Evolutionary conservation across 2,329 filamentous ascomycete species (phyloP).

Genomic region (Paramyrothecium roridum): DNA sequence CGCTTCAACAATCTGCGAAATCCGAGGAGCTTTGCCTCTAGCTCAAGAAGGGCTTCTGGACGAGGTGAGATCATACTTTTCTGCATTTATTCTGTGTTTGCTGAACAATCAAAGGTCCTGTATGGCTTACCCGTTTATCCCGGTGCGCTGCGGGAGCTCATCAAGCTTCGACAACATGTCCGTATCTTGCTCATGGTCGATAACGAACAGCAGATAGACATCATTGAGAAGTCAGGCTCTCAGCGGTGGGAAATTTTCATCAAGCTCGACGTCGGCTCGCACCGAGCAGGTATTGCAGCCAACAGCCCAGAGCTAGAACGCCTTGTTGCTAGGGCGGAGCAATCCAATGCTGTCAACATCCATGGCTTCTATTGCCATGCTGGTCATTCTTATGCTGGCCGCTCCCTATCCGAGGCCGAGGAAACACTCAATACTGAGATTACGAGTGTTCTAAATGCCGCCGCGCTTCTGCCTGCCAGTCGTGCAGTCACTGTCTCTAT

Average conservation of each 20-base stretch:
- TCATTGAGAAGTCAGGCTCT: slow-evolving; percentile 19
- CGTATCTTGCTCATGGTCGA: slow-evolving; percentile 33
- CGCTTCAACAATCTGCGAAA: slow-evolving; percentile 36
- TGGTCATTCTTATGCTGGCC: slow-evolving; percentile 31
- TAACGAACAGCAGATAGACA: slow-evolving; percentile 26
- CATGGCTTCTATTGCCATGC: slow-evolving; percentile 35
- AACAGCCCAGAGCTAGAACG: slow-evolving; percentile 18
- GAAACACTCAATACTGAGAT: slow-evolving; percentile 24
- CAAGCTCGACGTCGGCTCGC: slow-evolving; percentile 33
- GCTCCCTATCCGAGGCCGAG: slow-evolving; percentile 25
- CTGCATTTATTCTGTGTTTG: not conserved
- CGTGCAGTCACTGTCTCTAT: slow-evolving; percentile 25
- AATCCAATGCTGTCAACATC: slow-evolving; percentile 23
- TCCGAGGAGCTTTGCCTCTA: slow-evolving; percentile 32
- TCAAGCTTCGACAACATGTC: slow-evolving; percentile 21
- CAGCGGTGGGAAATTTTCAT: slow-evolving; percentile 30
- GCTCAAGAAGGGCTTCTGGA: slow-evolving; percentile 35
- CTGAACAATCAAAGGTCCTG: slow-evolving; percentile 10
- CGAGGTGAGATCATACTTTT: slow-evolving; percentile 23
- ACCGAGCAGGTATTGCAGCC: slow-evolving; percentile 26
- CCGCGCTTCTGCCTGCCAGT: slow-evolving; percentile 22
- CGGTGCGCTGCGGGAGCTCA: slow-evolving; percentile 25
- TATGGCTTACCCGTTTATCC: slow-evolving; percentile 38
- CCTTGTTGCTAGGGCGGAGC: slow-evolving; percentile 21
- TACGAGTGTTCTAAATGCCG: slow-evolving; percentile 22